Conservation (phyloP, 2,329 filamentous ascomycete genomes). For the Talaromyces sp. region DNA sequence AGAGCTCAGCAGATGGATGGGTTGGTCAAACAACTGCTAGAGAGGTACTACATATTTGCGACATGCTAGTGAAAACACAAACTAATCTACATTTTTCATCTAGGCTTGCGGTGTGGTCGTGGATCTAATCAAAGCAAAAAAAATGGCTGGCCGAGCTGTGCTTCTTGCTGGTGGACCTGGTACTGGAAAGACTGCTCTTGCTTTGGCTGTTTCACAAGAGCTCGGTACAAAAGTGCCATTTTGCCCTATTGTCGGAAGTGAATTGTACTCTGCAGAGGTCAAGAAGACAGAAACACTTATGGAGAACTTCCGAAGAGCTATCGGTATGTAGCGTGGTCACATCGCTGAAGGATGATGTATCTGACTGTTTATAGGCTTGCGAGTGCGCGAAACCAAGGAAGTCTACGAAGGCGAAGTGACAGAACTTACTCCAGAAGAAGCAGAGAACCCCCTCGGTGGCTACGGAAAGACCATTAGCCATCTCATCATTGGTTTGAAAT, state of each 20-base stretch:
- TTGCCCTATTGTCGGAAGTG: constrained; percentile 95
- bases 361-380: constrained; percentile 55
- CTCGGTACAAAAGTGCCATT: constrained; percentile 97
- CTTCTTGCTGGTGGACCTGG: constrained; percentile 90
- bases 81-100: constrained; percentile 16
- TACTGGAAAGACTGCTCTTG: constrained; percentile 95
- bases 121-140: constrained; percentile 91
- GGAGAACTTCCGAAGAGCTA: constrained; percentile 98
- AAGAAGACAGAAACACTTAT: constrained; percentile 99
- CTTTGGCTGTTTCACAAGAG: constrained; percentile 93
- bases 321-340: constrained; percentile 56
- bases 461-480: constrained; percentile 98
- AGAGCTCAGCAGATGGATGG: constrained; percentile 76
- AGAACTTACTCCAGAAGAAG: constrained; percentile 94
- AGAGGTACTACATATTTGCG: constrained; percentile 61
- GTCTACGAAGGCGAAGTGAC: constrained; percentile 99
- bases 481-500: constrained; percentile 89
- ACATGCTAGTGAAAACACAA: neutral
- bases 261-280: constrained; percentile 95
- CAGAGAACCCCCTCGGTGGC: constrained; percentile 92
- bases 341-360: neutral
- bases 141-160: constrained; percentile 94
- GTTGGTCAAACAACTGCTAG: constrained; percentile 83
- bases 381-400: constrained; percentile 97
- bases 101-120: constrained; percentile 93